Evolutionary conservation across 73 alveolate genomes (phyloP).

Genomic region (Paramecium tetraurelia): DNA sequence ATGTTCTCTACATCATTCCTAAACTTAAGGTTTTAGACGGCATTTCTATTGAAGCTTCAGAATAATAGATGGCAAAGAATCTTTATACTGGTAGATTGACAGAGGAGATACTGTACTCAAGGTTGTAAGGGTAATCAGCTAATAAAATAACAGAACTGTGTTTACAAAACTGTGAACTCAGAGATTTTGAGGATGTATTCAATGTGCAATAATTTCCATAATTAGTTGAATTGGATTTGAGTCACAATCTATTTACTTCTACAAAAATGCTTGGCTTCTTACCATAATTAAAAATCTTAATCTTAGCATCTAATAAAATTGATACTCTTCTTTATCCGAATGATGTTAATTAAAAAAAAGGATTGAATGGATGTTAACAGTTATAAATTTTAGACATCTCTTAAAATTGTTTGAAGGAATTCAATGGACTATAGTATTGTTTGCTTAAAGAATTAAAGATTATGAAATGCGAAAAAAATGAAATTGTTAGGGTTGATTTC

Average conservation of each 20-base stretch:
- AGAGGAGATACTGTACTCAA: conserved; percentile 79
- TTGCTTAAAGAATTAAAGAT: conserved; percentile 74
- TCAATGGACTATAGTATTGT: conserved; percentile 75
- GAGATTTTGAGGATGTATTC: conserved; percentile 86
- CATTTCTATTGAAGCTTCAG: conserved; percentile 72
- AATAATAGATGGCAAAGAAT: conserved; percentile 77
- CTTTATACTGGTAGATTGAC: conserved; percentile 87
- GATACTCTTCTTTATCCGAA: conserved; percentile 76
- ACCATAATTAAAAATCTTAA: conserved; percentile 74
- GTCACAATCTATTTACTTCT: conserved; percentile 67
- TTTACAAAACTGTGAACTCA: conserved; percentile 70
- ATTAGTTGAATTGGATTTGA: conserved; percentile 78
- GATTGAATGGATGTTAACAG: conserved; percentile 71
- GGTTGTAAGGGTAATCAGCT: conserved; percentile 66
- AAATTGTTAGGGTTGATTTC: conserved; percentile 71
- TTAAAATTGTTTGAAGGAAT: conserved; percentile 69
- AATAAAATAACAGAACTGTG: conserved; percentile 74
- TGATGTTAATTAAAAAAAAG: conserved; percentile 71
- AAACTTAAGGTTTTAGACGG: conserved; percentile 88
- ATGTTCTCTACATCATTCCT: conserved; percentile 72
- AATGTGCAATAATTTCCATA: conserved; percentile 72
- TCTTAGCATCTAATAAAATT: conserved; percentile 67
- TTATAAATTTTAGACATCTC: conserved; percentile 79
- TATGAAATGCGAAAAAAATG: conserved; percentile 77
- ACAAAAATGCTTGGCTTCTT: conserved; percentile 80